phyloP scores from a whole-genome alignment of 768 basidiomycete species.

The Rickenella mellea region DNA sequence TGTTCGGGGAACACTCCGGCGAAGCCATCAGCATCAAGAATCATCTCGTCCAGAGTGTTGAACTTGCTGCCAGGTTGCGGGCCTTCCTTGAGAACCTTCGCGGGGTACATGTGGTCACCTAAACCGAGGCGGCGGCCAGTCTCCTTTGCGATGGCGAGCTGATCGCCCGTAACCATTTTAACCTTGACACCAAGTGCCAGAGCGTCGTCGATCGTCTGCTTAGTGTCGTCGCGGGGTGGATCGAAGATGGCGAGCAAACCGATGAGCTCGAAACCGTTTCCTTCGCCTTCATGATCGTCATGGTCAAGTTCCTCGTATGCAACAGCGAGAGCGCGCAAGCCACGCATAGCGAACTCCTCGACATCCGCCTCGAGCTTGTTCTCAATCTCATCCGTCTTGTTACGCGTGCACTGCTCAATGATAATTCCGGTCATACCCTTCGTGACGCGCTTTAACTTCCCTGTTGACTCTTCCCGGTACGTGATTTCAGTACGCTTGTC shows the following conservation, averaged over 20 bases:
- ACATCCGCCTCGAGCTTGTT: conserved; percentile 89
- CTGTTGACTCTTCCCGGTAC: conserved; percentile 88
- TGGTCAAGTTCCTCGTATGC: conserved; percentile 90
- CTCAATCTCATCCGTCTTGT: conserved; percentile 93
- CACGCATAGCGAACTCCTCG: conserved; percentile 90
- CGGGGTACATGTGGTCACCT: conserved; percentile 99
- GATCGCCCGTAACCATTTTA: conserved; percentile 99
- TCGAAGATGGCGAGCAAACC: conserved; percentile 97
- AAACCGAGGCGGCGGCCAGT: conserved; percentile 96
- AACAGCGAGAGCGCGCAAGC: conserved; percentile 95
- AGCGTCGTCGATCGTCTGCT: conserved; percentile 98
- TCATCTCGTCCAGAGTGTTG: conserved; percentile 88
- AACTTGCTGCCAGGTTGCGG: conserved; percentile 82
- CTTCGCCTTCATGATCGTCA: conserved; percentile 74
- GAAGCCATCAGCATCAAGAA: conserved; percentile 98
- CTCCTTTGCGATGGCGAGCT: conserved; percentile 99
- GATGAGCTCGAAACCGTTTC: conserved; percentile 95
- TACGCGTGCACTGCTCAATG: conserved; percentile 93
- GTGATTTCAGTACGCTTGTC: conserved; percentile 99
- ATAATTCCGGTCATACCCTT: conserved; percentile 99
- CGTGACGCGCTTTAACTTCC: conserved; percentile 95
- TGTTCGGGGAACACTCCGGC: conserved; percentile 99
- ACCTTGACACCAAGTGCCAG: conserved; percentile 92
- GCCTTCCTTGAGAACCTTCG: conserved; percentile 97
- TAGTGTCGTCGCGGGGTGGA: conserved; percentile 95